Percentiles rank a stretch among this genome's conserved stretches.
phyloP scores from a whole-genome alignment of 2,329 filamentous ascomycete genomes.

The Diaporthe caulivora region DNA sequence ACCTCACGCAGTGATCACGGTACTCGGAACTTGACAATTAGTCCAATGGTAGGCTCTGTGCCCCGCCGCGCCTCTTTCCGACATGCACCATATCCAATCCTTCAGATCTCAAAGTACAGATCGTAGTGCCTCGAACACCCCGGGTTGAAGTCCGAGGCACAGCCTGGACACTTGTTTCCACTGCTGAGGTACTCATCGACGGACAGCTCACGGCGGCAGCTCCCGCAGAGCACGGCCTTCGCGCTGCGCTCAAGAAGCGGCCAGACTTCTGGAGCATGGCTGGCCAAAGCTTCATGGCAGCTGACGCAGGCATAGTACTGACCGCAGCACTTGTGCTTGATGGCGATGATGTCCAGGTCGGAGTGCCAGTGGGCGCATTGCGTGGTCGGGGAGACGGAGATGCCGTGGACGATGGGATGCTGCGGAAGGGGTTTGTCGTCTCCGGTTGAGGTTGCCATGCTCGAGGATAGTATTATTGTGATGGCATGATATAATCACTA shows the following conservation, averaged over 20 bases:
- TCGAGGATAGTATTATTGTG: neutral
- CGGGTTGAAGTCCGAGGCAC: slow-evolving; percentile 42
- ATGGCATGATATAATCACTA: neutral
- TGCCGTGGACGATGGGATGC: slow-evolving; percentile 39
- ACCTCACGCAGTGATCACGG: too few species aligned
- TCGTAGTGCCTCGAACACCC: slow-evolving; percentile 43
- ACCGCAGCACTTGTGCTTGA: slow-evolving; percentile 44
- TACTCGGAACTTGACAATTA: too few species aligned
- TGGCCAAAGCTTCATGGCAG: slow-evolving; percentile 42
- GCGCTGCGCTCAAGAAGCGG: slow-evolving; percentile 33
- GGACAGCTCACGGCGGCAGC: slow-evolving; percentile 41
- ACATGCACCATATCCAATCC: accelerated
- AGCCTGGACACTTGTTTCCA: slow-evolving; percentile 39
- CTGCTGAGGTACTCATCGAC: slow-evolving; percentile 41
- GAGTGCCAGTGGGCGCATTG: slow-evolving; percentile 45
- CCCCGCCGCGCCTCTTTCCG: too few species aligned
- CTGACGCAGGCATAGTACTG: slow-evolving; percentile 44
- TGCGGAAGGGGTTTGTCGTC: neutral
- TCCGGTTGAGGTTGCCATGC: neutral
- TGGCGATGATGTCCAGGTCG: slow-evolving; percentile 43
- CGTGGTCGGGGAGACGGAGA: slow-evolving; percentile 40
- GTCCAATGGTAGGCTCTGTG: neutral
- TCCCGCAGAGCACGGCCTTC: slow-evolving; percentile 42
- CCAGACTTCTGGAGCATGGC: slow-evolving; percentile 41
- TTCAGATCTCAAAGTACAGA: slow-evolving; percentile 42